Percentiles rank a stretch among this genome's conserved stretches.
Evolutionary conservation across 345 rosid genomes (phyloP).

Genomic region (Clarkia xantiana): DNA sequence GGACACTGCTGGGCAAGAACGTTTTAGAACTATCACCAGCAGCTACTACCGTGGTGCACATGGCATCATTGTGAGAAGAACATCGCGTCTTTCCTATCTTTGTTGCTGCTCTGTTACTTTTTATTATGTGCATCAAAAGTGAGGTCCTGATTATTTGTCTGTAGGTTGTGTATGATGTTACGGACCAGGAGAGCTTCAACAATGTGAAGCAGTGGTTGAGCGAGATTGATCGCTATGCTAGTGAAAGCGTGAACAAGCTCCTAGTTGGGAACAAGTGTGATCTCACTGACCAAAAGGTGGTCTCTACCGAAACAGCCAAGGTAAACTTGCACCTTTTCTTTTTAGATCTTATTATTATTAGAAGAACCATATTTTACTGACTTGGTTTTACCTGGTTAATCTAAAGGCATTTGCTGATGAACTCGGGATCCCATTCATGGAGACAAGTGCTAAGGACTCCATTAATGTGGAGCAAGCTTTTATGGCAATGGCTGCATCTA

Average conservation of each 20-base stretch:
- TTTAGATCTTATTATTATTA: not conserved
- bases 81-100: not conserved
- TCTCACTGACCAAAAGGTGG: constrained; percentile 53
- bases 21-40: constrained; percentile 90
- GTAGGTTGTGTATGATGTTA: constrained; percentile 64
- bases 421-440: constrained; percentile 66
- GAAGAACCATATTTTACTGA: not conserved
- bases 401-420: constrained; percentile 61
- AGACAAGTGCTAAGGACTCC: constrained; percentile 62
- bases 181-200: constrained; percentile 70
- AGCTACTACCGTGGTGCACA: constrained; percentile 97
- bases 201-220: constrained; percentile 70
- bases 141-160: not conserved
- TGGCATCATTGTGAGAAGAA: constrained; percentile 61
- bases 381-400: not conserved
- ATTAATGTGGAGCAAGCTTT: constrained; percentile 63
- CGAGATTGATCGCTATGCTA: constrained; percentile 64
- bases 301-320: constrained; percentile 55
- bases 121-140: too few relatives aligned
- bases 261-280: constrained; percentile 66
- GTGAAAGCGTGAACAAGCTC: constrained; percentile 66
- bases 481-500: constrained; percentile 67
- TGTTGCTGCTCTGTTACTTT: not conserved
- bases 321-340: constrained; percentile 10
- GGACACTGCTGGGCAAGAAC: constrained; percentile 98